A percentile compares a stretch with the other conserved stretches of the same genome.
phyloP scores from a whole-genome alignment of 23 red algal species.

The Gracilaria gracilis region DNA sequence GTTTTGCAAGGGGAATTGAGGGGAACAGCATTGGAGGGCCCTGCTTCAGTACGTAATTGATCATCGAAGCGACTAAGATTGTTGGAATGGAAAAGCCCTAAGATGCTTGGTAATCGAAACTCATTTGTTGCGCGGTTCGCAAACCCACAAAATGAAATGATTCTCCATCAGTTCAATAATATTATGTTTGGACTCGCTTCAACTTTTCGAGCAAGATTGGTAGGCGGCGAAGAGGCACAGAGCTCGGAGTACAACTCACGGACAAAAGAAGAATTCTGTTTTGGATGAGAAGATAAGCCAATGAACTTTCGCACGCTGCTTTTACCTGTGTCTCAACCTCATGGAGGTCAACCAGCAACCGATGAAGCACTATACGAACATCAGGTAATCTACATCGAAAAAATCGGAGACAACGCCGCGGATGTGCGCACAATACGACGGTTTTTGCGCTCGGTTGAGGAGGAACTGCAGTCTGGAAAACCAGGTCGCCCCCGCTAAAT shows the following conservation, averaged over 20 bases:
- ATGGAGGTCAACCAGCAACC: too few species aligned
- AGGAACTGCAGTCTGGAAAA: not conserved
- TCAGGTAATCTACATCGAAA: not conserved
- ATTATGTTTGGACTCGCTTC: too few species aligned
- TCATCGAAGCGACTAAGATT: too few species aligned
- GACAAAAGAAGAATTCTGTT: not conserved
- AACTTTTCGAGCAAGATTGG: too few species aligned
- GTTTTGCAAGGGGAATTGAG: too few species aligned
- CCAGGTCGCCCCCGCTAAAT: not conserved
- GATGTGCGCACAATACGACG: not conserved
- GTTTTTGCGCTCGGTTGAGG: not conserved
- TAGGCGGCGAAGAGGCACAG: not conserved
- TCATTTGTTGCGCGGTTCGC: too few species aligned
- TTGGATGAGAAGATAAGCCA: not conserved
- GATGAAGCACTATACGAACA: not conserved
- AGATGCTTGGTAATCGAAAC: too few species aligned
- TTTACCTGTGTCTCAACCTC: not conserved
- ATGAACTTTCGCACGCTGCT: not conserved
- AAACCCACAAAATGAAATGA: too few species aligned
- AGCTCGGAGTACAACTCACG: not conserved
- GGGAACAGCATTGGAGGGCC: too few species aligned
- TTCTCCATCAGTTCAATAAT: too few species aligned
- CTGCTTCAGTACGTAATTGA: not conserved
- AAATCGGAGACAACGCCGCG: not conserved
- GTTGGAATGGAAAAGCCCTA: too few species aligned